Evolutionary conservation across 306 rosid genomes (phyloP).

Genomic region (Trifolium fragiferum): DNA sequence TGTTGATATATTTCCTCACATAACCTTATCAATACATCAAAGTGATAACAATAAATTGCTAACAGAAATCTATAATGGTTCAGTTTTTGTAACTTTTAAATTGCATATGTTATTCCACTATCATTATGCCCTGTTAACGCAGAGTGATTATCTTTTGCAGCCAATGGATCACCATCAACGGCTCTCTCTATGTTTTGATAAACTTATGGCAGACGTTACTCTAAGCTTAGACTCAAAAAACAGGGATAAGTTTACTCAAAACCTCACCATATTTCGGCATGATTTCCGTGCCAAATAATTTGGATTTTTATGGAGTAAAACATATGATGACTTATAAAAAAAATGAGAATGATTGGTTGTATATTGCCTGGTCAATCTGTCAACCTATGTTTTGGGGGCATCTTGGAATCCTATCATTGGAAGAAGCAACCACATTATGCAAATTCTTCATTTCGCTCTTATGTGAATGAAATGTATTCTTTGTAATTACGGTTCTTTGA

Average conservation of each 20-base stretch:
- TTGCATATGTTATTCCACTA: background rate
- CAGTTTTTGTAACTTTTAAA: background rate
- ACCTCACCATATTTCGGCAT: conserved; percentile 53
- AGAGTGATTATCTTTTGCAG: conserved; percentile 43
- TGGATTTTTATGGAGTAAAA: conserved; percentile 20
- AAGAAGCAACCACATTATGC: conserved; percentile 38
- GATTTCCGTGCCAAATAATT: conserved; percentile 61
- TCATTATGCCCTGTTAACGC: conserved; percentile 12
- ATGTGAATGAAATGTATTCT: conserved; percentile 46
- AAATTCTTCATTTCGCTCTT: conserved; percentile 39
- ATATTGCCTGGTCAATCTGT: conserved; percentile 44
- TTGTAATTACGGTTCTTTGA: conserved; percentile 44
- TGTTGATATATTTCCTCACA: background rate
- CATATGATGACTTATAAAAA: background rate
- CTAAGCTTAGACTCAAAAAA: conserved; percentile 56
- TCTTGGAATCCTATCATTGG: conserved; percentile 36
- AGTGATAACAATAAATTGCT: conserved; percentile 9
- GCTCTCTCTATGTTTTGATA: conserved; percentile 58
- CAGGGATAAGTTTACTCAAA: conserved; percentile 64
- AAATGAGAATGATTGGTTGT: conserved; percentile 34
- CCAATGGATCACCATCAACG: conserved; percentile 59
- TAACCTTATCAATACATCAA: conserved; percentile 25
- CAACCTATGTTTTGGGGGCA: conserved; percentile 34
- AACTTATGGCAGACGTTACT: conserved; percentile 56
- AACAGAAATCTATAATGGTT: conserved; percentile 2